Evolutionary conservation across 1,284 basidiomycete genomes (phyloP).

Genomic region (Cryptococcus sp.): DNA sequence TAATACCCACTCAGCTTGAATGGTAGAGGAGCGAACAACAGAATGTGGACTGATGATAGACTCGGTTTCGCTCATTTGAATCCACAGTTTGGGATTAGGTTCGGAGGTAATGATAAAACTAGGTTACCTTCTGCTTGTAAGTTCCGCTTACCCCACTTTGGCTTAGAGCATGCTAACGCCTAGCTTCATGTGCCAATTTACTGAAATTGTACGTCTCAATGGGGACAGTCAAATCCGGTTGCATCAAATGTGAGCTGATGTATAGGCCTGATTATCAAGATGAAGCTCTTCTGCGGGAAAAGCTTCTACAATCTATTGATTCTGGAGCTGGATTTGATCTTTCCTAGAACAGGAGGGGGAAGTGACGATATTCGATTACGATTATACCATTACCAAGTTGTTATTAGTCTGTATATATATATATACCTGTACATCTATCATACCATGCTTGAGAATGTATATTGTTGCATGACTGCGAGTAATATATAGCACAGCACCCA

Average conservation of each 20-base stretch:
- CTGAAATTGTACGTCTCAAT: slow-evolving; percentile 59
- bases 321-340: slow-evolving; percentile 84
- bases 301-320: slow-evolving; percentile 79
- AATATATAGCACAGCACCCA: too few relatives aligned
- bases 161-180: too few relatives aligned
- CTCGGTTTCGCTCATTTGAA: slow-evolving; percentile 78
- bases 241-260: slow-evolving; percentile 17
- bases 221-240: background rate
- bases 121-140: slow-evolving; percentile 59
- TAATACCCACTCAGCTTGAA: background rate
- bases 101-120: slow-evolving; percentile 65
- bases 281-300: slow-evolving; percentile 62
- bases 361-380: too few relatives aligned
- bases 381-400: too few relatives aligned
- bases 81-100: slow-evolving; percentile 79
- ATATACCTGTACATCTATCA: too few relatives aligned
- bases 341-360: too few relatives aligned
- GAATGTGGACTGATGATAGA: slow-evolving; percentile 41
- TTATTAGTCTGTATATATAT: too few relatives aligned
- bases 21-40: too few relatives aligned
- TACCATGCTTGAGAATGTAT: too few relatives aligned
- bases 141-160: too few relatives aligned
- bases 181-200: slow-evolving; percentile 69
- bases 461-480: too few relatives aligned
- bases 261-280: slow-evolving; percentile 52